phyloP scores from a whole-genome alignment of 2,329 filamentous ascomycete species.

The Endothia cerciana region DNA sequence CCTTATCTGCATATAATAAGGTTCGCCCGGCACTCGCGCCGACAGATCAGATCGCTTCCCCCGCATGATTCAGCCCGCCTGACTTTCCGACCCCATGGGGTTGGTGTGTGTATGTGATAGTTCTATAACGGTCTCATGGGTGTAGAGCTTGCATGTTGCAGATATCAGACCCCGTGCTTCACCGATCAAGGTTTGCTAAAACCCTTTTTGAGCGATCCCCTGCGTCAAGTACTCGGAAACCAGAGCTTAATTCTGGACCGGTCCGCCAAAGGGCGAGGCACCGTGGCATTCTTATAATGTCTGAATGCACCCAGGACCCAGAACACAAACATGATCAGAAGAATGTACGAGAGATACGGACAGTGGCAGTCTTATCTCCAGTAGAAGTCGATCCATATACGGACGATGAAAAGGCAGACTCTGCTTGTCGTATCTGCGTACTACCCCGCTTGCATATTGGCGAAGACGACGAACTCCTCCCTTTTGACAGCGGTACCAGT shows the following conservation, averaged over 20 bases:
- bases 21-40: too few species aligned
- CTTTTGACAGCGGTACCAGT: background rate
- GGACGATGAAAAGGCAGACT: background rate
- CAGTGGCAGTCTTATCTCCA: background rate
- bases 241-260: too few species aligned
- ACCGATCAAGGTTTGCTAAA: background rate
- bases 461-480: background rate
- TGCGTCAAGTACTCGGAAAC: too few species aligned
- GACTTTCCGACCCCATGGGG: background rate
- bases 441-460: background rate
- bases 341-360: background rate
- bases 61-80: too few species aligned
- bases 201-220: too few species aligned
- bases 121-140: background rate
- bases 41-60: too few species aligned
- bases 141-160: background rate
- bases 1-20: too few species aligned
- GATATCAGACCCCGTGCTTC: background rate
- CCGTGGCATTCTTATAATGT: background rate
- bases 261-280: too few species aligned
- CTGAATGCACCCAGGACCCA: background rate
- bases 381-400: background rate
- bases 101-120: background rate
- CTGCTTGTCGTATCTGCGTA: background rate
- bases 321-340: background rate